Conservation (phyloP, 2,329 filamentous ascomycete genomes). For the Clarireedia monteithiana region DNA sequence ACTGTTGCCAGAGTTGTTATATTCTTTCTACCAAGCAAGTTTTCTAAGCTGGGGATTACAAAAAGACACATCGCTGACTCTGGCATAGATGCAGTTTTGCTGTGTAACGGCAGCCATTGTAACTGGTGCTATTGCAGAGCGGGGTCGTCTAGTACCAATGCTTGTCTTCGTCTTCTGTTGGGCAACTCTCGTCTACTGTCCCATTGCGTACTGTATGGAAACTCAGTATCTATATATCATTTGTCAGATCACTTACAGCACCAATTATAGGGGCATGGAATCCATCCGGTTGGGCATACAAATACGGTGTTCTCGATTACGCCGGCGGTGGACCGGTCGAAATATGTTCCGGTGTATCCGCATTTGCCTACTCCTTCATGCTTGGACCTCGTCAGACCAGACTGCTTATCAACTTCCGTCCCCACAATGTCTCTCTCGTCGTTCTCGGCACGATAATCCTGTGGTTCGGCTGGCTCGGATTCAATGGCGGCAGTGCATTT, state of each 20-base stretch:
- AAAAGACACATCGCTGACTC: neutral
- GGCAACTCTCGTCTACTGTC: slow-evolving; percentile 97
- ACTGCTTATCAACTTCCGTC: slow-evolving; percentile 99
- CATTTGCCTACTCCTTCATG: slow-evolving; percentile 90
- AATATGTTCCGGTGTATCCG: slow-evolving; percentile 87
- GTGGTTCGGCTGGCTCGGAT: slow-evolving; percentile 98
- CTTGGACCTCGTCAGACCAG: slow-evolving; percentile 94
- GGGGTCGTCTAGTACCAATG: slow-evolving; percentile 82
- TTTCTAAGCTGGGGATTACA: neutral
- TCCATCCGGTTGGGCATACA: slow-evolving; percentile 83
- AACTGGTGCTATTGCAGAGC: slow-evolving; percentile 86
- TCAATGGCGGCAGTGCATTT: slow-evolving; percentile 94
- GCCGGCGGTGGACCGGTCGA: slow-evolving; percentile 96
- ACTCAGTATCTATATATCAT: too few relatives aligned
- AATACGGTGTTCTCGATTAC: slow-evolving; percentile 90
- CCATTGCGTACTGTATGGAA: slow-evolving; percentile 69
- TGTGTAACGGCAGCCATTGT: slow-evolving; percentile 86
- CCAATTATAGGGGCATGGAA: slow-evolving; percentile 63
- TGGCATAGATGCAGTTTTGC: slow-evolving; percentile 84
- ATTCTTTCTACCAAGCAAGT: slow-evolving; percentile 82
- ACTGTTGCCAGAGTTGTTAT: slow-evolving; percentile 81
- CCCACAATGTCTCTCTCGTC: slow-evolving; percentile 97
- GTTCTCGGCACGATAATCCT: slow-evolving; percentile 91
- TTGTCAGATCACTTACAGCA: too few relatives aligned
- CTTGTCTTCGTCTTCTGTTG: slow-evolving; percentile 96